A percentile compares a stretch with the other conserved stretches of the same genome.
phyloP scores from a whole-genome alignment of 257 asterid species.

The Avicennia marina region DNA sequence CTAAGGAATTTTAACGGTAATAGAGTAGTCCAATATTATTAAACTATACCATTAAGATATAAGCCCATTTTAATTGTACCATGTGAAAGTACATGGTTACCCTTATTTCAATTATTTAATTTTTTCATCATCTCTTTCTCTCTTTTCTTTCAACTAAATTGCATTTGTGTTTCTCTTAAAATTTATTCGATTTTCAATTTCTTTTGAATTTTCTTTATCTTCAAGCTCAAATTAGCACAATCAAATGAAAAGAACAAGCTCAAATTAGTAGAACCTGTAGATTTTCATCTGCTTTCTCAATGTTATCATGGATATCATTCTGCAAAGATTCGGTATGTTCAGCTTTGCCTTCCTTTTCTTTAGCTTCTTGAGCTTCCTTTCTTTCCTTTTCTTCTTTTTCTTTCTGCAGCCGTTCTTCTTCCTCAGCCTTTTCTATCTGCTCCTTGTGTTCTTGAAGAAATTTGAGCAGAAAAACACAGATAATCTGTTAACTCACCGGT shows the following conservation, averaged over 20 bases:
- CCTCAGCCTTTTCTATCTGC: constrained; percentile 89
- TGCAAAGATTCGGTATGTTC: constrained; percentile 40
- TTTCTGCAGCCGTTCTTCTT: constrained; percentile 69
- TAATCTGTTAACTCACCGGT: too few relatives aligned
- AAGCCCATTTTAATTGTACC: too few relatives aligned
- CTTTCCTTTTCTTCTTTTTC: constrained; percentile 77
- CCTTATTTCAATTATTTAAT: too few relatives aligned
- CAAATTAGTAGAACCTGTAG: constrained; percentile 40
- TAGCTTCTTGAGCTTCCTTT: constrained; percentile 52
- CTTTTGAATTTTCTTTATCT: too few relatives aligned
- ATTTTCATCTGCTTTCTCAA: constrained; percentile 41
- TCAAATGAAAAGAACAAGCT: constrained; percentile 11
- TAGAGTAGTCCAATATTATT: too few relatives aligned
- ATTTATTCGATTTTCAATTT: too few relatives aligned
- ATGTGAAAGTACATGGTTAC: too few relatives aligned
- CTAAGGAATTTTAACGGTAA: too few relatives aligned
- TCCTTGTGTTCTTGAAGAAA: constrained; percentile 67
- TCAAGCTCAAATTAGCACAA: constrained; percentile 11
- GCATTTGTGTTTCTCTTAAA: too few relatives aligned
- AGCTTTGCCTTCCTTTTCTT: constrained; percentile 25
- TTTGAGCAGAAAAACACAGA: constrained; percentile 6
- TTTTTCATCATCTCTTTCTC: too few relatives aligned
- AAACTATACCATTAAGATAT: too few relatives aligned
- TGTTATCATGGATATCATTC: constrained; percentile 37
- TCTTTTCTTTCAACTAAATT: too few relatives aligned